phyloP scores from a whole-genome alignment of 257 asterid species.

The Solanum medicagineum region DNA sequence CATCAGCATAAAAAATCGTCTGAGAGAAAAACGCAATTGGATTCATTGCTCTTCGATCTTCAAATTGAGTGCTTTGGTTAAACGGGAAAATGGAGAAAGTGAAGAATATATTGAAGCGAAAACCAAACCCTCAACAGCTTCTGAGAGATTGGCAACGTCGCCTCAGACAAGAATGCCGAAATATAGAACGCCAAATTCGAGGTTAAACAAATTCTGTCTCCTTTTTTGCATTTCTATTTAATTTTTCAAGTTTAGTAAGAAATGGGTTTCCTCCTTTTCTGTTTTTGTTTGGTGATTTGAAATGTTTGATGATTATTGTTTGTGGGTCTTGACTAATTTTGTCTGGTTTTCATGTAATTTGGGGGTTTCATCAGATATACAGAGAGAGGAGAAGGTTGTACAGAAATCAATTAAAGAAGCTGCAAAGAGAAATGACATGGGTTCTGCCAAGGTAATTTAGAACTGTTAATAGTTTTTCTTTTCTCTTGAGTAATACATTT shows the following conservation, averaged over 20 bases:
- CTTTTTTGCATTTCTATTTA: neutral
- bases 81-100: constrained; percentile 46
- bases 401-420: constrained; percentile 96
- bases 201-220: constrained; percentile 18
- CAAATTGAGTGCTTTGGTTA: neutral
- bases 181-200: constrained; percentile 91
- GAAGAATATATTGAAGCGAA: constrained; percentile 69
- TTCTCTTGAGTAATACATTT: neutral
- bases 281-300: neutral
- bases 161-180: constrained; percentile 85
- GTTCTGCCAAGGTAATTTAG: constrained; percentile 80
- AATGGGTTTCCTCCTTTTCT: neutral
- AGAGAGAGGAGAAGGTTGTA: constrained; percentile 86
- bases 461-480: neutral
- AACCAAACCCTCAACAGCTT: constrained; percentile 79
- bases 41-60: neutral
- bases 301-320: neutral
- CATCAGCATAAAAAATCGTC: neutral
- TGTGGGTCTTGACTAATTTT: neutral
- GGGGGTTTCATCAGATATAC: constrained; percentile 51
- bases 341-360: neutral
- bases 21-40: neutral
- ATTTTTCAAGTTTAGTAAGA: neutral
- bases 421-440: constrained; percentile 89
- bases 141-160: constrained; percentile 98